Evolutionary conservation across 1,284 basidiomycete species (phyloP), one percentile per base, ranked within the genome.

Genomic region (Tilletia horrida): DNA sequence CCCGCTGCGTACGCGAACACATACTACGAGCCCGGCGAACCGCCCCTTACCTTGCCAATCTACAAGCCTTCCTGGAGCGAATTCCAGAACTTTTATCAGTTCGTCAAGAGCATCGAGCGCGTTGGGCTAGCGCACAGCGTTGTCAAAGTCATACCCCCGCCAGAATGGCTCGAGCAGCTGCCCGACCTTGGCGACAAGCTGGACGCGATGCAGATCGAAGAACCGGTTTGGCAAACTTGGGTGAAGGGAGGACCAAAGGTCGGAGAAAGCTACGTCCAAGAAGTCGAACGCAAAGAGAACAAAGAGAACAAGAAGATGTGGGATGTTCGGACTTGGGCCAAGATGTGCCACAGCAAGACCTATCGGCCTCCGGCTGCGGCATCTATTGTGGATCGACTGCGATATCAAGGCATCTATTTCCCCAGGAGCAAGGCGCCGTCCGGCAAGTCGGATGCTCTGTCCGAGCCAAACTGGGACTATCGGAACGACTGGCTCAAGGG

Each of bases 121-220:
- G 77, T 76, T 74, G 80, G 80, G 42, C 80, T 81, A 78, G 67
- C 72, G 29, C 70, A 64, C 44, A 79, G 80, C 47, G 80, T 81
- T 59, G 75, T 81, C 69, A 81, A 81, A 45, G 68, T 81, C 21
- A 66, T 81, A 9, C 77, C 80, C 1, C 80, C 80, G 11, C 65
- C 67, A 18, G 77, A 78, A 63, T 81, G 80, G 80, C 61, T 62
- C 29, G 77, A 72, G 18, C 64, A 71, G 11, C 68, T 79, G 21
- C 76, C 77, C 16, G 68, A 67, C 14, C 70, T 80, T 14, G 66
- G 66, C 29, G 66, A 71, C 62, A 47, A 76, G 23, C 71, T 69
- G 64, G 68, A 63, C 65, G n/a, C 66, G 47, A 71, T 80, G 9
- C 76, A 76, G 63, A 81, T 81, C 52, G 67, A 70, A 35, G 75